Percentiles rank a stretch among this genome's conserved stretches.
Conservation (phyloP, 1,139 yeast genomes). For the Lodderomyces pseudojiufengensis region DNA sequence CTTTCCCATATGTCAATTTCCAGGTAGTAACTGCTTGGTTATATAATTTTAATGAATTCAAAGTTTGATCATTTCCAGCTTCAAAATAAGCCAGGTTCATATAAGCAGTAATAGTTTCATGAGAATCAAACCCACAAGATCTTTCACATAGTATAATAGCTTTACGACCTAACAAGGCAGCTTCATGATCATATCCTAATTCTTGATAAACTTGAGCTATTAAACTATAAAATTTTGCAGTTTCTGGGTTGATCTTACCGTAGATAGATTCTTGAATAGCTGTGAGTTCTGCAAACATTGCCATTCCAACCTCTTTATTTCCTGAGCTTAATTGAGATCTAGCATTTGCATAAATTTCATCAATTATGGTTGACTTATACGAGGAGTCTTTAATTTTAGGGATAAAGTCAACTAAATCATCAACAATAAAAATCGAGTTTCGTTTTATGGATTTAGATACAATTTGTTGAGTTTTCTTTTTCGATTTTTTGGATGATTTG, state of each 20-base stretch:
- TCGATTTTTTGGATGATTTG: conserved; percentile 19
- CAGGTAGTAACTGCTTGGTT: conserved; percentile 59
- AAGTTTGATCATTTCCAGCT: conserved; percentile 52
- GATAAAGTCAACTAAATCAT: conserved; percentile 64
- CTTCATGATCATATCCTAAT: conserved; percentile 52
- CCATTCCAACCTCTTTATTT: conserved; percentile 46
- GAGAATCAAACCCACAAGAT: conserved; percentile 74
- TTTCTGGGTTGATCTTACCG: conserved; percentile 76
- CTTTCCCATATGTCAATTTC: conserved; percentile 48
- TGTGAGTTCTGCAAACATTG: conserved; percentile 65
- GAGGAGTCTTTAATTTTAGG: conserved; percentile 74
- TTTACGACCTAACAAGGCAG: conserved; percentile 67
- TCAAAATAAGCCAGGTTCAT: conserved; percentile 76
- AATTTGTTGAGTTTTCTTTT: conserved; percentile 32
- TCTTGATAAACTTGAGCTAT: conserved; percentile 69
- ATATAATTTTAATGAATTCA: conserved; percentile 62
- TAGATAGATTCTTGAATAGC: conserved; percentile 78
- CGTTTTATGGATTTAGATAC: conserved; percentile 23
- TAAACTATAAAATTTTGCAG: conserved; percentile 64
- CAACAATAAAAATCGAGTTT: conserved; percentile 46
- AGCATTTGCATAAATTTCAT: conserved; percentile 76
- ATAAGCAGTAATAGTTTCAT: conserved; percentile 69
- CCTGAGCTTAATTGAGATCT: conserved; percentile 37
- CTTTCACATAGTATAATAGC: conserved; percentile 77
- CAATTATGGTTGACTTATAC: conserved; percentile 64